A percentile compares a stretch with the other conserved stretches of the same genome.
Conservation (phyloP, 768 basidiomycete genomes). For the Xerocomus brunneocitrinus region DNA sequence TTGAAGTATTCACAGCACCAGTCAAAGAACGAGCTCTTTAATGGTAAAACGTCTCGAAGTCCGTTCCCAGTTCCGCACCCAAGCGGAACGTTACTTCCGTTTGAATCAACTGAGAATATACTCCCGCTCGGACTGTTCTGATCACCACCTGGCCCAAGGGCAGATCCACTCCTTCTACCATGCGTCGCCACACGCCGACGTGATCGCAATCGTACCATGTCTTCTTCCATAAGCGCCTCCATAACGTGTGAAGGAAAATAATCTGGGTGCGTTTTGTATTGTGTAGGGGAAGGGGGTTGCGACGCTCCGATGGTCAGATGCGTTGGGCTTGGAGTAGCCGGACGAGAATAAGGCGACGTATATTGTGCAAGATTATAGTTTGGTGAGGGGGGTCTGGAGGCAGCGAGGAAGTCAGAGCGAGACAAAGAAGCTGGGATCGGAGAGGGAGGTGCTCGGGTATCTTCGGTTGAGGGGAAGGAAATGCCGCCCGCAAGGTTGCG, state of each 20-base stretch:
- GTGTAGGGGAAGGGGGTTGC: conserved; percentile 31
- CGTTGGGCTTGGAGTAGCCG: conserved; percentile 39
- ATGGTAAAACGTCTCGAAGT: conserved; percentile 79
- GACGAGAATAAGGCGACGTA: conserved; percentile 66
- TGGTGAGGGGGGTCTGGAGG: conserved; percentile 73
- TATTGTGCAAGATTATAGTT: conserved; percentile 76
- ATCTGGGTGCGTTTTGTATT: conserved; percentile 38
- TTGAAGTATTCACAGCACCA: conserved; percentile 98
- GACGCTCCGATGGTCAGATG: conserved; percentile 21
- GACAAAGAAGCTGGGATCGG: conserved; percentile 22
- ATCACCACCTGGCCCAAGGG: conserved; percentile 36
- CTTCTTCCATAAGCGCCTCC: conserved; percentile 87
- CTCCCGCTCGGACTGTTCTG: conserved; percentile 70
- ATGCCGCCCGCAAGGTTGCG: conserved; percentile 67
- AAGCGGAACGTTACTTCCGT: conserved; percentile 61
- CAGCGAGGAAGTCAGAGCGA: conserved; percentile 29
- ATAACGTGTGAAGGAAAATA: conserved; percentile 78
- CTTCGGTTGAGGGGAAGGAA: conserved; percentile 63
- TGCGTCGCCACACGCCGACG: conserved; percentile 46
- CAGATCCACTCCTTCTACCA: conserved; percentile 38
- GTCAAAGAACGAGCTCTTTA: conserved; percentile 91
- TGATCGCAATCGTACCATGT: conserved; percentile 85
- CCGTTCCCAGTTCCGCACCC: conserved; percentile 78
- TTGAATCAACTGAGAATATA: conserved; percentile 72
- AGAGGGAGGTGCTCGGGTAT: conserved; percentile 39